Base-by-base conservation (phyloP, 2,329 filamentous ascomycete genomes). In the Alternaria longipes region DNA sequence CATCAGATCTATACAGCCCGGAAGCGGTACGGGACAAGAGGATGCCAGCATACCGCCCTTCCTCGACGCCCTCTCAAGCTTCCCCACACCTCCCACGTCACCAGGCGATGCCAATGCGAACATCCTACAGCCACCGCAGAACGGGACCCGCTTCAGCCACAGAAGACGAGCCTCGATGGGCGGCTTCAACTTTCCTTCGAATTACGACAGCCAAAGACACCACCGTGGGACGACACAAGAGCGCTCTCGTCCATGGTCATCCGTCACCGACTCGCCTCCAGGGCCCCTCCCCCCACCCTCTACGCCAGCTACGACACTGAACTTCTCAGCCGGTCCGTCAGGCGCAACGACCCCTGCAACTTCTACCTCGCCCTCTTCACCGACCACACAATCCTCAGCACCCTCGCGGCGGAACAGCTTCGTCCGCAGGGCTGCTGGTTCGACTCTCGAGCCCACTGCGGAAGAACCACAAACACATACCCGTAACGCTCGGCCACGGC, bases 271-370 rank as follows among this genome's bases (percentile, higher is more conserved):
- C 64, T 85, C 84, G 36, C 84, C 86, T 9, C 81, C 84, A 18
- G 85, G 87, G 18, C 86, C 87, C 47, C 80, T 86, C 60, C 87
- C 88, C 46, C 87, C 88, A 46, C 87, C 88, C 6, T 88, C 87
- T 2, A 89, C 87, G 2, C 87, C 88, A 20, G 87, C 87, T 14
- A 71, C 70, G 30, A 88, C 87, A 51, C 83, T 84, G 28, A 84
- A 84, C 20, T 74, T 87, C 44, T 87, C 84, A 61, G 82, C 82
- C 20, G 82, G 82, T 60, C 86, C 82, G 47, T 87, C 85, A 18
- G 84, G 84, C 16, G 80, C 81, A 50, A 85, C 78, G 12, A 81
- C 78, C 12, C 79, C 79, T 22, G 73, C 74, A 5, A 66, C 73
- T 30, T 65, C 73, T 22, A 56, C 72, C 26, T 72, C 73, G 0